A percentile compares a stretch with the other conserved stretches of the same genome.
Evolutionary conservation across 257 asterid species (phyloP).

Genomic region (Solanum neorickii): DNA sequence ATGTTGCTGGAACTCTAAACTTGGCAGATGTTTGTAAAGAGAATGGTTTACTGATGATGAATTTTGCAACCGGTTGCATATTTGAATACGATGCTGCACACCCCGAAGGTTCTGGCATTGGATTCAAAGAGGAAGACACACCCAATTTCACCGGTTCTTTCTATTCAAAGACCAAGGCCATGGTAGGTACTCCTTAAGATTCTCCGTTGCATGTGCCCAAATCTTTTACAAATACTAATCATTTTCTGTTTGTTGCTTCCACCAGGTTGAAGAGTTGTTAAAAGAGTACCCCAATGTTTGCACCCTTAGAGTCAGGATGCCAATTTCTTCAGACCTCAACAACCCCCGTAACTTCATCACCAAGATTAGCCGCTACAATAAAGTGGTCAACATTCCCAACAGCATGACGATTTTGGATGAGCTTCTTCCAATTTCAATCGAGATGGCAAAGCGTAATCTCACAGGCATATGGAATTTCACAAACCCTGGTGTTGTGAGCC

Average conservation of each 20-base stretch:
- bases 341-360: constrained; percentile 96
- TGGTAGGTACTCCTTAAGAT: constrained; percentile 34
- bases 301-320: constrained; percentile 95
- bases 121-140: constrained; percentile 83
- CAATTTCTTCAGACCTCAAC: constrained; percentile 79
- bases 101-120: constrained; percentile 90
- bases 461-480: constrained; percentile 95
- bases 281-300: constrained; percentile 84
- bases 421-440: constrained; percentile 88
- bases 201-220: not conserved
- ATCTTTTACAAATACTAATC: not conserved
- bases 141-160: constrained; percentile 89
- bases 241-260: not conserved
- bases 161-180: constrained; percentile 97
- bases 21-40: constrained; percentile 91
- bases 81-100: constrained; percentile 75
- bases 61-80: constrained; percentile 92
- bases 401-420: constrained; percentile 97
- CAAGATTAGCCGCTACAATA: constrained; percentile 66
- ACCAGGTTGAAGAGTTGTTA: constrained; percentile 88
- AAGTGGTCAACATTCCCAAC: constrained; percentile 95
- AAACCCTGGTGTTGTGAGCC: constrained; percentile 91
- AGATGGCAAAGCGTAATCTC: constrained; percentile 93
- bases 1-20: constrained; percentile 85
- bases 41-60: constrained; percentile 55